phyloP scores from a whole-genome alignment of 2,329 filamentous ascomycete species.

The Niveomyces coronatus region DNA sequence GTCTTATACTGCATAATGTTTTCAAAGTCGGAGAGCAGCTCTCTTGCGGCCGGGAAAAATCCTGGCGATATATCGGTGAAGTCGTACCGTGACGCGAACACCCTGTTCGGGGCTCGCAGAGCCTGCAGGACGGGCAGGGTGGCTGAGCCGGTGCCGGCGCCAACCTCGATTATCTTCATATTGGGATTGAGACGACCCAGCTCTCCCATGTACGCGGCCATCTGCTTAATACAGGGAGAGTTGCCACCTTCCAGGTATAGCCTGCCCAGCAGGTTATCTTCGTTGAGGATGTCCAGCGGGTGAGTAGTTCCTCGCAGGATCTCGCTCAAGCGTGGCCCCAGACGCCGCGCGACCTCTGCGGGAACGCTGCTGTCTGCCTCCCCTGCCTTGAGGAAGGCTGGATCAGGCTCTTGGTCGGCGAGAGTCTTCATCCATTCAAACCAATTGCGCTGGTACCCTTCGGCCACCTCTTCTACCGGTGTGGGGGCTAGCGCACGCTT shows the following conservation, averaged over 20 bases:
- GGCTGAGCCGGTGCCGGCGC: constrained; percentile 33
- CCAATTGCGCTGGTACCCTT: constrained; percentile 9
- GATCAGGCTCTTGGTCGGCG: constrained; percentile 6
- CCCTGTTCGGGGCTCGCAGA: constrained; percentile 15
- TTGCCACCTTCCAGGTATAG: neutral
- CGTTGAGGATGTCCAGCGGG: constrained; percentile 2
- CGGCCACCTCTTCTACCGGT: constrained; percentile 6
- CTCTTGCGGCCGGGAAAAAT: constrained; percentile 28
- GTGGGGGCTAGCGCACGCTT: constrained; percentile 5
- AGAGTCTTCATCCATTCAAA: constrained; percentile 9
- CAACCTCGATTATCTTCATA: constrained; percentile 30
- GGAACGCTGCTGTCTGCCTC: neutral
- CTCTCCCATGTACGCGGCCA: neutral
- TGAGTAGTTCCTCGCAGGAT: neutral
- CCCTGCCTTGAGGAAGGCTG: constrained; percentile 6
- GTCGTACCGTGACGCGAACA: constrained; percentile 22
- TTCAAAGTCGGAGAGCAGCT: constrained; percentile 17
- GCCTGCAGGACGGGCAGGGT: constrained; percentile 24
- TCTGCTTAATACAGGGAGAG: neutral
- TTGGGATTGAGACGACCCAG: constrained; percentile 29
- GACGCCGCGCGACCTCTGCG: neutral
- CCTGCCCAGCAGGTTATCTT: neutral
- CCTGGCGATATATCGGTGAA: constrained; percentile 34
- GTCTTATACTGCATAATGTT: constrained; percentile 15
- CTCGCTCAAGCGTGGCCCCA: neutral